Evolutionary conservation across 2,329 filamentous ascomycete species (phyloP).

Genomic region (Delphinella strobiligena): DNA sequence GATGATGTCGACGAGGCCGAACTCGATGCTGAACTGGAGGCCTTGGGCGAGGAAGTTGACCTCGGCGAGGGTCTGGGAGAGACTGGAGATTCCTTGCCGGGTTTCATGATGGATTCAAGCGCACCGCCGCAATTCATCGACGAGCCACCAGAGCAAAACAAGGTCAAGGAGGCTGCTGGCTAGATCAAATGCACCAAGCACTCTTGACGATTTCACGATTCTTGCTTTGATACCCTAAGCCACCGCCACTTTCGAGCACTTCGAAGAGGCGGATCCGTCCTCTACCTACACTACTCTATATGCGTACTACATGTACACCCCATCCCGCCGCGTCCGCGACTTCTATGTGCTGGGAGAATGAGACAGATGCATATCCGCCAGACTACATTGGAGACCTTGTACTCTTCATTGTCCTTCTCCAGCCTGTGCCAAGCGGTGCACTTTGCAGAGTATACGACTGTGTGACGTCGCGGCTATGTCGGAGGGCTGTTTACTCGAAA

Average conservation of each 20-base stretch:
- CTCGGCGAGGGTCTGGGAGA: slow-evolving; percentile 55
- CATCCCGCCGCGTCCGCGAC: too few relatives aligned
- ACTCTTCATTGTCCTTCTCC: not conserved
- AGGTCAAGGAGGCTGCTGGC: slow-evolving; percentile 69
- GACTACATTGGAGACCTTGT: not conserved
- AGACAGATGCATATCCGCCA: too few relatives aligned
- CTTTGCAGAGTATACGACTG: too few relatives aligned
- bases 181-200: not conserved
- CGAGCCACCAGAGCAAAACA: slow-evolving; percentile 64
- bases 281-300: not conserved
- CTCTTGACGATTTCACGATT: slow-evolving; percentile 1
- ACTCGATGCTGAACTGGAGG: slow-evolving; percentile 90
- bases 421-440: too few relatives aligned
- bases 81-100: slow-evolving; percentile 45
- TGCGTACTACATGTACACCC: not conserved
- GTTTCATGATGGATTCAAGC: slow-evolving; percentile 75
- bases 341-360: too few relatives aligned
- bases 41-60: slow-evolving; percentile 86
- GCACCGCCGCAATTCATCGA: slow-evolving; percentile 82
- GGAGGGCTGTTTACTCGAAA: not conserved
- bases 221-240: not conserved
- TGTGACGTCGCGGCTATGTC: too few relatives aligned
- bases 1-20: slow-evolving; percentile 97
- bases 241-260: not conserved
- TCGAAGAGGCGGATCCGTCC: not conserved